A percentile compares a stretch with the other conserved stretches of the same genome.
Evolutionary conservation across 495 filamentous ascomycete genomes (phyloP).

Genomic region (Barbatosphaeria neglecta): DNA sequence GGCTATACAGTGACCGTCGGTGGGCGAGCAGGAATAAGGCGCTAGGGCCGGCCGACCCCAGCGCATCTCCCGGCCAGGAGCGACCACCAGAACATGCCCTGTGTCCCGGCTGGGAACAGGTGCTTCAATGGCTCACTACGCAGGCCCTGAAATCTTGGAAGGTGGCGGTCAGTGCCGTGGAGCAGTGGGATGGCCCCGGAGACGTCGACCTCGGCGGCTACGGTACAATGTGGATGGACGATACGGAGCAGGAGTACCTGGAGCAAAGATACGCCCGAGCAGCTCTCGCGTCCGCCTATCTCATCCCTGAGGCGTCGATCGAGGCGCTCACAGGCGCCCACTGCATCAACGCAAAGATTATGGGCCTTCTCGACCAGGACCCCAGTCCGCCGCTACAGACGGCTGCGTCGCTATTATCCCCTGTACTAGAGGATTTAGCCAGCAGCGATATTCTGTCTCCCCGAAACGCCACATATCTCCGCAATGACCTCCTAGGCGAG

Average conservation of each 20-base stretch:
- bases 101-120: constrained; percentile 59
- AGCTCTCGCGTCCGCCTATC: constrained; percentile 61
- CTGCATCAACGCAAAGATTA: constrained; percentile 48
- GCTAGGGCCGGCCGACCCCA: not conserved
- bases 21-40: constrained; percentile 28
- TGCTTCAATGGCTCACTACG: constrained; percentile 63
- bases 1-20: constrained; percentile 61
- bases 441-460: constrained; percentile 17
- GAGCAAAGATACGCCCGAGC: constrained; percentile 58
- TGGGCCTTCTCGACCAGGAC: constrained; percentile 49
- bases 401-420: constrained; percentile 28
- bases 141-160: constrained; percentile 46
- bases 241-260: constrained; percentile 41
- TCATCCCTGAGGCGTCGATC: constrained; percentile 45
- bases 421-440: constrained; percentile 21
- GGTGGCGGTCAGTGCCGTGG: constrained; percentile 48
- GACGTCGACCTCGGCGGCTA: constrained; percentile 73
- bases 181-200: constrained; percentile 68
- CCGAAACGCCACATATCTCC: constrained; percentile 31
- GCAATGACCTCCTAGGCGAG: constrained; percentile 44
- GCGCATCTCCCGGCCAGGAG: constrained; percentile 2
- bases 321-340: constrained; percentile 52
- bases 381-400: constrained; percentile 32
- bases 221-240: constrained; percentile 37
- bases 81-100: constrained; percentile 3